phyloP scores from a whole-genome alignment of 108 stramenopile species.

The Skeletonema tropicum region DNA sequence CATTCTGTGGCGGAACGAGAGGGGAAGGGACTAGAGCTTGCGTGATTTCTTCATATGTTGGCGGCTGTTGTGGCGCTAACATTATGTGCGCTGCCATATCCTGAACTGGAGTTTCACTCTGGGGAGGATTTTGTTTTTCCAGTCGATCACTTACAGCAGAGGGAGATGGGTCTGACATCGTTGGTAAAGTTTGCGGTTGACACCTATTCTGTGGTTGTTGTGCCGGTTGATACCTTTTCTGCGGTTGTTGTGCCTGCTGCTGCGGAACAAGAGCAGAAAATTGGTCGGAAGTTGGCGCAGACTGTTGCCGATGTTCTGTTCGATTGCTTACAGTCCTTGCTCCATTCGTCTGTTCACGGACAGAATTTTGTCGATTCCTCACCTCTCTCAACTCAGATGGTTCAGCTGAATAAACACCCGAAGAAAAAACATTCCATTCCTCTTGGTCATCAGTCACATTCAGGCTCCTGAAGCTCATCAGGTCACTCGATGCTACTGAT shows the following conservation, averaged over 20 bases:
- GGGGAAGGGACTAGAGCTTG: constrained; percentile 10
- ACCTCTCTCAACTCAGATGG: constrained; percentile 35
- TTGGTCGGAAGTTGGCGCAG: not conserved
- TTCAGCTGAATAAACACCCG: constrained; percentile 21
- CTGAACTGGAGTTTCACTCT: not conserved
- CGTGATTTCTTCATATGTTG: constrained; percentile 30
- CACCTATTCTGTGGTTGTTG: not conserved
- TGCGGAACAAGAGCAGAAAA: not conserved
- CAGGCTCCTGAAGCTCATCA: constrained; percentile 4
- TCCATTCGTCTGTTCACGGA: not conserved
- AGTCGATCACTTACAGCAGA: not conserved
- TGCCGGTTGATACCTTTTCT: not conserved
- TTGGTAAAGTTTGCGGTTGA: not conserved
- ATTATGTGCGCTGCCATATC: not conserved
- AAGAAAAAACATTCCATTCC: not conserved
- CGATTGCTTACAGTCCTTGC: not conserved
- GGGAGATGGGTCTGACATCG: not conserved
- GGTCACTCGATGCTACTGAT: not conserved
- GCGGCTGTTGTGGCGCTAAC: constrained; percentile 22
- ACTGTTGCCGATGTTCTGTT: not conserved
- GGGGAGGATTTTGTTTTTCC: not conserved
- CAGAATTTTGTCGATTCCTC: constrained; percentile 7
- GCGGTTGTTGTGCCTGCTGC: constrained; percentile 2
- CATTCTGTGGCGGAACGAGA: not conserved
- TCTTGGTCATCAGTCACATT: not conserved